Evolutionary conservation across 441 rosid genomes (phyloP).

Genomic region (Mallotus japonicus): DNA sequence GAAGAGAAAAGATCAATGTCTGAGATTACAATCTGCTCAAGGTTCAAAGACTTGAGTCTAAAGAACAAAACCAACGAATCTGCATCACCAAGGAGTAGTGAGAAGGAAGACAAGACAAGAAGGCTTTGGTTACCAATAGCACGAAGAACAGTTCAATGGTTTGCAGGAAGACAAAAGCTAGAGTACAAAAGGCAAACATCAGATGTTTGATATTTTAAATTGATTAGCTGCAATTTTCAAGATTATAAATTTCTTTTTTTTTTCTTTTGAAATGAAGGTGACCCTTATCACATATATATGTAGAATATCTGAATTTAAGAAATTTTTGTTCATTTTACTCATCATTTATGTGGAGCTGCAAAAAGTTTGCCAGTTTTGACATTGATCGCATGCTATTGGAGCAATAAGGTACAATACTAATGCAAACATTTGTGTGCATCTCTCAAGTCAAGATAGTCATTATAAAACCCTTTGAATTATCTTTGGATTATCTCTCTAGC

Average conservation of each 20-base stretch:
- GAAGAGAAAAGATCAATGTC: slow-evolving; percentile 44
- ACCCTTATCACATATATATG: not conserved
- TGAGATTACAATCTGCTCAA: slow-evolving; percentile 39
- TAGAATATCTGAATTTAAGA: too few relatives aligned
- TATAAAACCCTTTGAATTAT: too few relatives aligned
- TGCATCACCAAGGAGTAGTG: not conserved
- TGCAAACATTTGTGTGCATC: not conserved
- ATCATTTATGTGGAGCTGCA: not conserved
- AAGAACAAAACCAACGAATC: slow-evolving; percentile 24
- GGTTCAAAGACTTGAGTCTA: slow-evolving; percentile 27
- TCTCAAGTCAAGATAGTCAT: not conserved
- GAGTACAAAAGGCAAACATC: slow-evolving; percentile 14
- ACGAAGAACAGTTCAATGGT: slow-evolving; percentile 46
- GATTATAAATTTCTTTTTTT: not conserved
- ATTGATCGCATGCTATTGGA: not conserved
- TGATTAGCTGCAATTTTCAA: not conserved
- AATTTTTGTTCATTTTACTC: too few relatives aligned
- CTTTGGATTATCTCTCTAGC: too few relatives aligned
- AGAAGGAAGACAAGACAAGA: slow-evolving; percentile 36
- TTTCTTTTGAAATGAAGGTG: not conserved
- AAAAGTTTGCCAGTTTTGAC: not conserved
- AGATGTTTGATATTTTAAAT: slow-evolving; percentile 16
- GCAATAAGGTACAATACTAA: not conserved
- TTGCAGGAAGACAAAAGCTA: slow-evolving; percentile 29
- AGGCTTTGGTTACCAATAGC: slow-evolving; percentile 52